Conservation (phyloP, 2,329 filamentous ascomycete genomes). For the Xylaria sp. region DNA sequence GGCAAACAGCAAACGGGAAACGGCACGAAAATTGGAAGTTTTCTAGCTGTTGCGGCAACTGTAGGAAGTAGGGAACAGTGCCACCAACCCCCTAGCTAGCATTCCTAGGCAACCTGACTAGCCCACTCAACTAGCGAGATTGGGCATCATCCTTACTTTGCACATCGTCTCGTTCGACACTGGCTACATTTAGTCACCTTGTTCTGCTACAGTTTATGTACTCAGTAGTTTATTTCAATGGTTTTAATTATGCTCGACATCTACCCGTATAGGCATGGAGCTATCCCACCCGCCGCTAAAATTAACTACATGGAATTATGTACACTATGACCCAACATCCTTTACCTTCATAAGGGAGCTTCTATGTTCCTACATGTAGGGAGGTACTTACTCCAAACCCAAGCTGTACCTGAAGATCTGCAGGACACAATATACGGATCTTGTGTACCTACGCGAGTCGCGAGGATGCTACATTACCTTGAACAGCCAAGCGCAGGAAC, state of each 20-base stretch:
- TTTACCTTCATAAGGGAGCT: neutral
- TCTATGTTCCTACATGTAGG: too few relatives aligned
- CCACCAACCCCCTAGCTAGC: constrained; percentile 8
- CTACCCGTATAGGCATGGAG: constrained; percentile 22
- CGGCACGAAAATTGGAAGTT: constrained; percentile 3
- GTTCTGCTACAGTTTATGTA: neutral
- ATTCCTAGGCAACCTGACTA: neutral
- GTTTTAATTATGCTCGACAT: constrained; percentile 19
- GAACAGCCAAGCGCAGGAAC: constrained; percentile 15
- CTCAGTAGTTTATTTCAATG: too few relatives aligned
- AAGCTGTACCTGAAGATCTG: constrained; percentile 27
- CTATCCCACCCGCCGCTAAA: constrained; percentile 31
- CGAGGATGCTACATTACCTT: constrained; percentile 2
- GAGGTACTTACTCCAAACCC: constrained; percentile 14
- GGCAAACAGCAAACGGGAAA: constrained; percentile 22
- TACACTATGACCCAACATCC: neutral
- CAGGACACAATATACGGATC: constrained; percentile 8
- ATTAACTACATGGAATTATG: constrained; percentile 19
- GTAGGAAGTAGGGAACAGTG: neutral
- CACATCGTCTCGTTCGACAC: neutral
- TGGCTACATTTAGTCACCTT: neutral
- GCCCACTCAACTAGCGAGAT: constrained; percentile 21
- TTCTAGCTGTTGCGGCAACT: neutral
- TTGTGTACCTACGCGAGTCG: constrained; percentile 21
- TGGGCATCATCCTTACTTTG: constrained; percentile 14